Evolutionary conservation across 2,329 filamentous ascomycete species (phyloP).

Genomic region (Xenoacremonium recifei): DNA sequence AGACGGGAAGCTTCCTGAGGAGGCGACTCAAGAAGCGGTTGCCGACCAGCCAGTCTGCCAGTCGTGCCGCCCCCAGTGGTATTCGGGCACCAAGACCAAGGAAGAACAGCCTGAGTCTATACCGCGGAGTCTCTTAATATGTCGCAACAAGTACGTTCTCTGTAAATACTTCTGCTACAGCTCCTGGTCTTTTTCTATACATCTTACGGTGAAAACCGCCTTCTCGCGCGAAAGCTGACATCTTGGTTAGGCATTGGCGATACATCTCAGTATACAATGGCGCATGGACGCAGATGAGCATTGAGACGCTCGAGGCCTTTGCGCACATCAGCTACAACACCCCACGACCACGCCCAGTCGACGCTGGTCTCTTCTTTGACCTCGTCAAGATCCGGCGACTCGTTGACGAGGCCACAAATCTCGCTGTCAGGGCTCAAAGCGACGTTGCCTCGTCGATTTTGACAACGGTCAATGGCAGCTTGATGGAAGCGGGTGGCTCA

Average conservation of each 20-base stretch:
- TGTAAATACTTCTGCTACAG: not conserved
- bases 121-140: slow-evolving; percentile 33
- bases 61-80: too few relatives aligned
- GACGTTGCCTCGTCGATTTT: slow-evolving; percentile 66
- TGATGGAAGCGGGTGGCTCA: not conserved
- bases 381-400: slow-evolving; percentile 77
- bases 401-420: slow-evolving; percentile 76
- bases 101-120: too few relatives aligned
- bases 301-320: slow-evolving; percentile 75
- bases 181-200: slow-evolving; percentile 3
- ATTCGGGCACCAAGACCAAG: too few relatives aligned
- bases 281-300: slow-evolving; percentile 77
- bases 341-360: slow-evolving; percentile 72
- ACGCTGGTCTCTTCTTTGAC: slow-evolving; percentile 80
- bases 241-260: slow-evolving; percentile 67
- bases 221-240: slow-evolving; percentile 11
- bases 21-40: too few relatives aligned
- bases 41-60: too few relatives aligned
- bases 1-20: slow-evolving; percentile 17
- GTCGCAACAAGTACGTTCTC: slow-evolving; percentile 64
- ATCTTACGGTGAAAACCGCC: slow-evolving; percentile 1
- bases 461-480: slow-evolving; percentile 50
- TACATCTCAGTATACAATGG: slow-evolving; percentile 84
- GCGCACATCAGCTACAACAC: slow-evolving; percentile 79
- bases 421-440: slow-evolving; percentile 74